phyloP scores from a whole-genome alignment of 805 yeast genomes.

The Yamadazyma ubonensis region DNA sequence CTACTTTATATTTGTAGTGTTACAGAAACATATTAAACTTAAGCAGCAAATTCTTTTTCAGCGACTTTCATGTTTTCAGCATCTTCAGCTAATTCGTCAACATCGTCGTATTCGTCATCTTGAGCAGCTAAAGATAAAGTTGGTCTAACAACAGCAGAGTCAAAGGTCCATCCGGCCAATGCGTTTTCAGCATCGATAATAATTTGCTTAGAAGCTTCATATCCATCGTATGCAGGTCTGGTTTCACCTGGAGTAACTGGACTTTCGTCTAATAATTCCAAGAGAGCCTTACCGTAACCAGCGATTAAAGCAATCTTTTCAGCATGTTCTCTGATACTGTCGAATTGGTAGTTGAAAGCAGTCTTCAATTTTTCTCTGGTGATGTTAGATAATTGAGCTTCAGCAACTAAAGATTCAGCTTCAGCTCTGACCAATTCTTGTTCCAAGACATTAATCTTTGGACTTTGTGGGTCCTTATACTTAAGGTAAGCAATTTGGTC shows the following conservation, averaged over 20 bases:
- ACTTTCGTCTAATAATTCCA: constrained; percentile 92
- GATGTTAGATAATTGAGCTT: constrained; percentile 96
- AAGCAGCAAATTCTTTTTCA: constrained; percentile 45
- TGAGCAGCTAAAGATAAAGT: constrained; percentile 74
- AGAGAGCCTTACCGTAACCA: constrained; percentile 96
- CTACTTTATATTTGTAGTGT: constrained; percentile 1
- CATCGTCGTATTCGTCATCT: constrained; percentile 50
- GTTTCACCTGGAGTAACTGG: constrained; percentile 99
- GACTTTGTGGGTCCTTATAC: constrained; percentile 97
- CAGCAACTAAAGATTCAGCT: constrained; percentile 98
- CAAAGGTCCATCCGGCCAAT: constrained; percentile 94
- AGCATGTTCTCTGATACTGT: constrained; percentile 89
- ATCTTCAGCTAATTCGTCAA: constrained; percentile 43
- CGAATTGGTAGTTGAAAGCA: constrained; percentile 95
- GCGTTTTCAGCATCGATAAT: constrained; percentile 96
- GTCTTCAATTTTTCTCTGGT: constrained; percentile 98
- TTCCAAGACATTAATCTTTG: constrained; percentile 92
- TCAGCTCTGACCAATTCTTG: constrained; percentile 99
- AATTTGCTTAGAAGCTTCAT: constrained; percentile 96
- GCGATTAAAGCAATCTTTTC: constrained; percentile 97
- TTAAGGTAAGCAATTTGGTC: constrained; percentile 97
- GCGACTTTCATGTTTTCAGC: constrained; percentile 47
- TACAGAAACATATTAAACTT: constrained; percentile 1
- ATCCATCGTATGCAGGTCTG: constrained; percentile 97
- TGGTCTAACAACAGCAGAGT: constrained; percentile 92